These are phyloP conservation scores for Coniferiporia sulphurascens DNA, from an alignment of 1,284 basidiomycete species.

Conservation along the genomic window DNA sequence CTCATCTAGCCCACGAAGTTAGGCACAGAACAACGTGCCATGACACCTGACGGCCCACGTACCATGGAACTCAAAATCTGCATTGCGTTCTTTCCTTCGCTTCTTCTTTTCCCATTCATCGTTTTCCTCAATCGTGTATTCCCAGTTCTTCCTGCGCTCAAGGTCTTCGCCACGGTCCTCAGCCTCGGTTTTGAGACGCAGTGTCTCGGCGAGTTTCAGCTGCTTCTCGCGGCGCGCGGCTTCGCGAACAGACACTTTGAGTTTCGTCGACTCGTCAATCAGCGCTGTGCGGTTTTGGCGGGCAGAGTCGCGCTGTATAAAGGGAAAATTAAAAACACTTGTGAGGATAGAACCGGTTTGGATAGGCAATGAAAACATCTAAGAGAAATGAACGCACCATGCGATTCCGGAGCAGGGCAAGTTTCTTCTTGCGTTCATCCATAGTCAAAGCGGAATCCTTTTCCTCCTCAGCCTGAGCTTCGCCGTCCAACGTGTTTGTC, in stretches of 20 bases:
- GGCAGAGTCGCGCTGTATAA: constrained; percentile 40
- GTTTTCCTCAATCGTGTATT: constrained; percentile 58
- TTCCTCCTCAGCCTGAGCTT: not conserved
- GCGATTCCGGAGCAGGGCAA: constrained; percentile 39
- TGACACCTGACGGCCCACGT: constrained; percentile 22
- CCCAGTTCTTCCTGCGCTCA: constrained; percentile 48
- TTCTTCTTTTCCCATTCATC: constrained; percentile 57
- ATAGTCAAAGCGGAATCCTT: constrained; percentile 22
- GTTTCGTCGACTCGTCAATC: constrained; percentile 43
- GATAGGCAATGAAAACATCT: not conserved
- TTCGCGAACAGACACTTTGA: constrained; percentile 40
- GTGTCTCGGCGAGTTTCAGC: constrained; percentile 47
- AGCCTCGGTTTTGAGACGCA: constrained; percentile 51
- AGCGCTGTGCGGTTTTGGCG: constrained; percentile 47
- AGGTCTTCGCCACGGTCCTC: constrained; percentile 40
- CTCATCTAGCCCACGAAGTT: constrained; percentile 57
- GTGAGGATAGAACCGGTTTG: not conserved
- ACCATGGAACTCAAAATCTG: constrained; percentile 42
- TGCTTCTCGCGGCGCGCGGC: constrained; percentile 45
- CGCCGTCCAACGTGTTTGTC: not conserved
- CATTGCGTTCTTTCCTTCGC: constrained; percentile 40
- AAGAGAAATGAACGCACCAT: constrained; percentile 35
- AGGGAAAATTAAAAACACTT: not conserved
- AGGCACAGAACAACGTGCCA: not conserved
- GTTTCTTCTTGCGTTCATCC: constrained; percentile 41